phyloP scores from a whole-genome alignment of 768 basidiomycete species.

The Naganishia onofrii region DNA sequence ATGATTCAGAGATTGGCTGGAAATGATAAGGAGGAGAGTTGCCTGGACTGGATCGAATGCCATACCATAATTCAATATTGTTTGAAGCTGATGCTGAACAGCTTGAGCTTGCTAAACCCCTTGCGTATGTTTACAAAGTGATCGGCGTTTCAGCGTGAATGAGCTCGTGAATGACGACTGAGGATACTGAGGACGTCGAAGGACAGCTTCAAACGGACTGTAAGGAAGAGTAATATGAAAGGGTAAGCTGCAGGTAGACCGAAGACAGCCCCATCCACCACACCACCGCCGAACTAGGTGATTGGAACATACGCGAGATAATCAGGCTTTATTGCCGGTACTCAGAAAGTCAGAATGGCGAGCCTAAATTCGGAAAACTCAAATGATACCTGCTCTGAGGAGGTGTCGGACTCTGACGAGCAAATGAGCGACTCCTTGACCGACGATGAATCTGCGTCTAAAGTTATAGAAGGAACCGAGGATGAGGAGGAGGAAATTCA shows the following conservation, averaged over 20 bases:
- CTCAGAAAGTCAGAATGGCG: neutral
- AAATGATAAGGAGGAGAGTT: too few relatives aligned
- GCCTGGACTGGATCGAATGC: too few relatives aligned
- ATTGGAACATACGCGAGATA: too few relatives aligned
- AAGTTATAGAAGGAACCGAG: neutral
- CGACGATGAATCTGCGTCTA: neutral
- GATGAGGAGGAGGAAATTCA: slow-evolving; percentile 21
- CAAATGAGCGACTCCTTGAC: neutral
- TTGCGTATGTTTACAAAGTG: slow-evolving; percentile 14
- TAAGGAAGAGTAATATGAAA: too few relatives aligned
- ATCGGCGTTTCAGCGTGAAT: slow-evolving; percentile 11
- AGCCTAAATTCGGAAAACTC: neutral
- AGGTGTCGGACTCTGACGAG: slow-evolving; percentile 2
- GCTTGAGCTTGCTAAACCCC: neutral
- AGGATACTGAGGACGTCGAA: too few relatives aligned
- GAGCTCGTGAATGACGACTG: too few relatives aligned
- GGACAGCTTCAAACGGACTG: too few relatives aligned
- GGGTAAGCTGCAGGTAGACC: too few relatives aligned
- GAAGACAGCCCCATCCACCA: too few relatives aligned
- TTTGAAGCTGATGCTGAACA: neutral
- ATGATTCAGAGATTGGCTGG: neutral
- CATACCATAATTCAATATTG: too few relatives aligned
- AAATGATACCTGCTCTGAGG: neutral
- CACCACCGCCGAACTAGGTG: too few relatives aligned
- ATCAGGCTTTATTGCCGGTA: neutral